Evolutionary conservation across 495 filamentous ascomycete species (phyloP).

Genomic region (Hyaloscypha finlandica): DNA sequence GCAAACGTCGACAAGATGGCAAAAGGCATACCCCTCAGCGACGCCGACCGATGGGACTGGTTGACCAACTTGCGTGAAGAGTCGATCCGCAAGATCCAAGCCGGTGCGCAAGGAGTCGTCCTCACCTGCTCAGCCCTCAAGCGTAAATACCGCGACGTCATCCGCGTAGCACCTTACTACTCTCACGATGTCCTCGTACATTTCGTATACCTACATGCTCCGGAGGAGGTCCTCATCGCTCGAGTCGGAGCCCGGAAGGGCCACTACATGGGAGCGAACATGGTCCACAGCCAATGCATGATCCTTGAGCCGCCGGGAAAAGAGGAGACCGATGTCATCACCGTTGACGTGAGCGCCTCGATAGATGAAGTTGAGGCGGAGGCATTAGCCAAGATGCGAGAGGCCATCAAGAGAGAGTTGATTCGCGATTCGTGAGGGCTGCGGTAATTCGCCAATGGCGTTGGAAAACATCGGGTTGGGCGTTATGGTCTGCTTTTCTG

Average conservation of each 20-base stretch:
- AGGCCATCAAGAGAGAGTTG: conserved; percentile 22
- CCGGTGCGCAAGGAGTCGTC: conserved; percentile 73
- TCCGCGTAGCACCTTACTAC: conserved; percentile 83
- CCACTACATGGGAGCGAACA: conserved; percentile 96
- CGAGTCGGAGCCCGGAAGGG: conserved; percentile 72
- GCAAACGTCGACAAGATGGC: conserved; percentile 95
- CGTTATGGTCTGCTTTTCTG: not conserved
- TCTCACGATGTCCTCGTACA: conserved; percentile 69
- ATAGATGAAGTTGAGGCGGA: conserved; percentile 66
- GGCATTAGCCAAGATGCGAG: conserved; percentile 56
- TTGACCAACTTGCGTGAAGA: conserved; percentile 84
- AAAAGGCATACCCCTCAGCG: conserved; percentile 82
- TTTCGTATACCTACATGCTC: conserved; percentile 87
- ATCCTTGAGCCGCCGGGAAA: conserved; percentile 77
- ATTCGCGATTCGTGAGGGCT: conserved; percentile 15
- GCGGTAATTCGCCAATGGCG: not conserved
- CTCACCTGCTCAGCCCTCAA: conserved; percentile 96
- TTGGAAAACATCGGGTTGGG: not conserved
- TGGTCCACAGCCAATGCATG: conserved; percentile 93
- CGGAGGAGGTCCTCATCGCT: conserved; percentile 69
- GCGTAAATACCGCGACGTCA: conserved; percentile 95
- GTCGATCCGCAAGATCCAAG: conserved; percentile 54
- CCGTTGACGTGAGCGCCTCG: conserved; percentile 72
- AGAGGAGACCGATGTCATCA: conserved; percentile 82
- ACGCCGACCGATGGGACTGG: conserved; percentile 98